Evolutionary conservation across 345 rosid species (phyloP).

Genomic region (Moricandia arvensis): DNA sequence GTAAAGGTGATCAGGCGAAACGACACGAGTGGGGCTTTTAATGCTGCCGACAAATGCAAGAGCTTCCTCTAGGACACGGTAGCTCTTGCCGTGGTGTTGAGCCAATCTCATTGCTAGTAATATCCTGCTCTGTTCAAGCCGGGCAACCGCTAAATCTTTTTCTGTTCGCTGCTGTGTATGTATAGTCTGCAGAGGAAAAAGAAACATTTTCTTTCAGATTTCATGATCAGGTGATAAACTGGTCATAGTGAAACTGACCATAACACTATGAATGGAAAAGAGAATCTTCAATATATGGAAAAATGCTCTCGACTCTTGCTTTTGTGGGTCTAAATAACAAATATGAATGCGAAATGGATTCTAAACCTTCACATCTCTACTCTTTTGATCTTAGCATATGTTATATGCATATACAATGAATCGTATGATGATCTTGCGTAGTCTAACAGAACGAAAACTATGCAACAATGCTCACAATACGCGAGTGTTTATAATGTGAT

Average conservation of each 20-base stretch:
- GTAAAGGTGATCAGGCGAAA: conserved; percentile 40
- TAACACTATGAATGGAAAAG: background rate
- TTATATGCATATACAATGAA: background rate
- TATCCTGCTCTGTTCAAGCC: conserved; percentile 83
- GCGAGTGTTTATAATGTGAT: background rate
- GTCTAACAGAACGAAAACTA: no score
- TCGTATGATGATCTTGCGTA: no score
- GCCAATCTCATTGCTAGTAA: conserved; percentile 81
- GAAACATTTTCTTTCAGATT: background rate
- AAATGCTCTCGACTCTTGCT: background rate
- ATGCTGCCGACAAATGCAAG: conserved; percentile 80
- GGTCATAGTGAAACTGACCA: background rate
- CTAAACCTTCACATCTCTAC: background rate
- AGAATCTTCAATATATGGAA: background rate
- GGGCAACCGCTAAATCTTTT: conserved; percentile 82
- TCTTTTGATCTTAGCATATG: background rate
- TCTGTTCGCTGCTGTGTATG: conserved; percentile 84
- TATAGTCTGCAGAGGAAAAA: conserved; percentile 51
- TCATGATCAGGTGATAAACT: background rate
- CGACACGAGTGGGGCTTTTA: conserved; percentile 42
- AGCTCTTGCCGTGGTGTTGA: conserved; percentile 78
- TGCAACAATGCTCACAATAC: no score
- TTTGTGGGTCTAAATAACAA: background rate
- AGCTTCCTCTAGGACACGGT: conserved; percentile 87
- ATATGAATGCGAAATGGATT: background rate